Conservation (phyloP, 2,329 filamentous ascomycete genomes). For the Phaeosphaeria sp. region DNA sequence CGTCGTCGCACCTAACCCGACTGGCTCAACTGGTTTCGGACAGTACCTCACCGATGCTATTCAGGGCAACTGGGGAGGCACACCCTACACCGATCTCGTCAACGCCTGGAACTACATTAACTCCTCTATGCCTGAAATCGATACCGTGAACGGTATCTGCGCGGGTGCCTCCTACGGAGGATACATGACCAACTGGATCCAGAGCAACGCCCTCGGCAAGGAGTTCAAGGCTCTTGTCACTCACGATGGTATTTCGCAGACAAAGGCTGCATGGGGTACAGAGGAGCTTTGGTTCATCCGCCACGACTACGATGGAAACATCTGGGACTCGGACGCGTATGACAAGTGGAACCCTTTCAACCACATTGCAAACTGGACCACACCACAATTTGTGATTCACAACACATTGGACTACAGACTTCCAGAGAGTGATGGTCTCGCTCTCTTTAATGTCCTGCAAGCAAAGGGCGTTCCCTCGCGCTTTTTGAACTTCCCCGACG, state of each 20-base stretch:
- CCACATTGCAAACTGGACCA: constrained; percentile 74
- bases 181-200: constrained; percentile 76
- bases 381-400: constrained; percentile 88
- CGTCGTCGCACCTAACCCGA: constrained; percentile 82
- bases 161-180: constrained; percentile 66
- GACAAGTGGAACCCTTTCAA: constrained; percentile 64
- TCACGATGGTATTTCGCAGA: constrained; percentile 83
- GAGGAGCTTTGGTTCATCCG: constrained; percentile 62
- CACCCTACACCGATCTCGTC: constrained; percentile 83
- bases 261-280: constrained; percentile 52
- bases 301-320: constrained; percentile 51
- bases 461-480: constrained; percentile 76
- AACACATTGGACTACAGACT: constrained; percentile 90
- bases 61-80: constrained; percentile 81
- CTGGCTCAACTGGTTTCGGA: constrained; percentile 84
- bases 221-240: constrained; percentile 88
- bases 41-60: constrained; percentile 80
- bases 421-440: constrained; percentile 82
- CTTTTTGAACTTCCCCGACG: constrained; percentile 81
- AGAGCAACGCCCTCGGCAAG: constrained; percentile 80
- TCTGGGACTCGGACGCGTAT: constrained; percentile 53
- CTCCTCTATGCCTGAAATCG: constrained; percentile 69
- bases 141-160: constrained; percentile 74
- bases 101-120: constrained; percentile 78
- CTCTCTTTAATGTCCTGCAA: constrained; percentile 86